Percentiles rank a stretch among this genome's conserved stretches.
Evolutionary conservation across 345 rosid genomes (phyloP).

Genomic region (Brassica incana): DNA sequence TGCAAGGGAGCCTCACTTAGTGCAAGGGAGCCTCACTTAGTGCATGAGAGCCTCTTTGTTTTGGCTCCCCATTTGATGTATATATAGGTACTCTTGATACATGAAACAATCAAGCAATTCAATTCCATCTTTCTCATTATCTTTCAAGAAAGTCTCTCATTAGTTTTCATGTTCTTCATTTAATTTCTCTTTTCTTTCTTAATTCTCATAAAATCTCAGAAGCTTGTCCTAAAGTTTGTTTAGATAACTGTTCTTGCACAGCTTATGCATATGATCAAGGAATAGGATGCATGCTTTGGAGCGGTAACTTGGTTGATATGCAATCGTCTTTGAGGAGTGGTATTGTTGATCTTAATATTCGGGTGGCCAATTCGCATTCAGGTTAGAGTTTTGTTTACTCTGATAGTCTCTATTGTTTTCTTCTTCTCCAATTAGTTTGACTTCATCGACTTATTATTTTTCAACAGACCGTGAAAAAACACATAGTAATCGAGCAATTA

Average conservation of each 20-base stretch:
- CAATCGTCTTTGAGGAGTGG: slow-evolving; percentile 27
- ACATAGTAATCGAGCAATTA: slow-evolving; percentile 14
- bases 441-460: neutral
- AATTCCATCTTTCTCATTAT: too few relatives aligned
- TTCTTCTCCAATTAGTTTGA: neutral
- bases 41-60: too few relatives aligned
- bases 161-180: too few relatives aligned
- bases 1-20: too few relatives aligned
- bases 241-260: slow-evolving; percentile 48
- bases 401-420: neutral
- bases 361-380: slow-evolving; percentile 2
- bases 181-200: too few relatives aligned
- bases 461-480: slow-evolving; percentile 11
- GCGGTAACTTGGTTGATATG: slow-evolving; percentile 40
- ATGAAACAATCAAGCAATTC: too few relatives aligned
- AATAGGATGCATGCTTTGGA: slow-evolving; percentile 56
- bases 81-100: too few relatives aligned
- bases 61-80: too few relatives aligned
- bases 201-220: too few relatives aligned
- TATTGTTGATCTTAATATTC: slow-evolving; percentile 43
- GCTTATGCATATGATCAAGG: slow-evolving; percentile 53
- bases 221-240: slow-evolving; percentile 43
- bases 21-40: too few relatives aligned
- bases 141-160: too few relatives aligned
- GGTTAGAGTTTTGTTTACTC: neutral